Evolutionary conservation across 1,139 yeast genomes (phyloP).

Genomic region (Yamadazyma sp.): DNA sequence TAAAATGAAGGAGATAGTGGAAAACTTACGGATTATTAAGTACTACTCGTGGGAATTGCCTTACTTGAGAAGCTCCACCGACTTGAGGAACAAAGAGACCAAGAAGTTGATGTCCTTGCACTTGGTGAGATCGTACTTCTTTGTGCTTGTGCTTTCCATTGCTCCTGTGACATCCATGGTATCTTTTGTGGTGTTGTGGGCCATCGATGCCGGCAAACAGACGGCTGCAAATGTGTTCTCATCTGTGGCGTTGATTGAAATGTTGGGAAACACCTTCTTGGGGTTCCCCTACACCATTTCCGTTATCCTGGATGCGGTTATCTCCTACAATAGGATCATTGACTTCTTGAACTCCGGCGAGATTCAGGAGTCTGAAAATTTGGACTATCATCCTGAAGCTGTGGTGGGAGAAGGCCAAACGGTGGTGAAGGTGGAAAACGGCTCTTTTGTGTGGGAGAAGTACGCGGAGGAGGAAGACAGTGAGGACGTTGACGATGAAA

Average conservation of each 20-base stretch:
- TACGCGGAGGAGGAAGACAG: constrained; percentile 30
- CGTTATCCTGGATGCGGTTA: constrained; percentile 66
- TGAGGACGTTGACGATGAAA: constrained; percentile 14
- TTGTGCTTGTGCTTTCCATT: constrained; percentile 57
- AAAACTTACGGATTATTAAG: constrained; percentile 36
- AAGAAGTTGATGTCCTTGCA: constrained; percentile 48
- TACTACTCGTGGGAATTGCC: constrained; percentile 72
- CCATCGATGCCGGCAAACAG: constrained; percentile 44
- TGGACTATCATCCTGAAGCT: constrained; percentile 7
- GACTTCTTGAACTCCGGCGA: constrained; percentile 45
- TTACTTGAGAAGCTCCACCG: constrained; percentile 45
- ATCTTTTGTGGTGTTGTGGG: constrained; percentile 70
- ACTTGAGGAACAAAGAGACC: constrained; percentile 51
- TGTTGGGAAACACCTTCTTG: constrained; percentile 43
- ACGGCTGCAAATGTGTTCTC: constrained; percentile 75
- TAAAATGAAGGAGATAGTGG: constrained; percentile 35
- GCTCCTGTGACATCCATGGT: constrained; percentile 70
- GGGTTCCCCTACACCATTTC: constrained; percentile 62
- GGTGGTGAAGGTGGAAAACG: constrained; percentile 25
- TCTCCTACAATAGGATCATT: constrained; percentile 64
- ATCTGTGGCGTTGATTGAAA: constrained; percentile 66
- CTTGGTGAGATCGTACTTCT: constrained; percentile 55
- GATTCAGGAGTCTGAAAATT: constrained; percentile 14
- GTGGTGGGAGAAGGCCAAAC: constrained; percentile 14
- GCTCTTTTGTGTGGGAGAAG: constrained; percentile 40